Evolutionary conservation across 2,329 filamentous ascomycete species (phyloP).

Genomic region (Cladosporium sp.): DNA sequence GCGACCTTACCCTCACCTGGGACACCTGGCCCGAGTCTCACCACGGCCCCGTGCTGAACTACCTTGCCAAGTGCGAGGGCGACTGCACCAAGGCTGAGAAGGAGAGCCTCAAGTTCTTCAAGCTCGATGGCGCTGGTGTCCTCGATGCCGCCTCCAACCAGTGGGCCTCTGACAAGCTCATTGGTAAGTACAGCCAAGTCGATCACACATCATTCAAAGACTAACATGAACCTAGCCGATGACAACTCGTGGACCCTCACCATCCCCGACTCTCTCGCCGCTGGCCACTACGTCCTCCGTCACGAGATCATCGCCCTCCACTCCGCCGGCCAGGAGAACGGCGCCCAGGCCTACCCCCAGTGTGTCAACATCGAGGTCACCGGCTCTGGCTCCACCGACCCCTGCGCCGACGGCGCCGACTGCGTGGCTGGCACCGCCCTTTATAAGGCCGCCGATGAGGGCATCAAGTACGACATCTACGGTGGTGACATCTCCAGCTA

Average conservation of each 20-base stretch:
- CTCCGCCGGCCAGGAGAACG: constrained; percentile 42
- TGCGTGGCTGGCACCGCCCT: constrained; percentile 48
- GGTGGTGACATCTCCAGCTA: constrained; percentile 44
- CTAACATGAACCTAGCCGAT: constrained; percentile 21
- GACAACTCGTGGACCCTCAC: constrained; percentile 42
- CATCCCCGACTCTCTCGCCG: constrained; percentile 55
- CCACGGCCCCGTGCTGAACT: constrained; percentile 65
- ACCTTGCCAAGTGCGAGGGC: constrained; percentile 61
- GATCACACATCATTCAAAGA: background rate
- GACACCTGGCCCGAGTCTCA: constrained; percentile 66
- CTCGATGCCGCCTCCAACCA: constrained; percentile 44
- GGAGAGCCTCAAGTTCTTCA: constrained; percentile 60
- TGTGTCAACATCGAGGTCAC: constrained; percentile 64
- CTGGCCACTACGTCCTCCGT: constrained; percentile 62
- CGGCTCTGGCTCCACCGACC: constrained; percentile 46
- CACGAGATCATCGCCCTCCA: constrained; percentile 65
- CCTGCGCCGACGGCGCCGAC: constrained; percentile 19
- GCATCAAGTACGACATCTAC: constrained; percentile 63
- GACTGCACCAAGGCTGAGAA: constrained; percentile 60
- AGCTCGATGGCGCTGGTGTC: constrained; percentile 62
- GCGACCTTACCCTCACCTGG: constrained; percentile 17
- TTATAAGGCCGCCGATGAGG: constrained; percentile 58
- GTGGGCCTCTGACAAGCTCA: constrained; percentile 60
- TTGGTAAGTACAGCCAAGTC: constrained; percentile 28
- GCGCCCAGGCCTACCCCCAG: constrained; percentile 26